A percentile compares a stretch with the other conserved stretches of the same genome.
Evolutionary conservation across 1,284 basidiomycete genomes (phyloP).

Genomic region (Cerioporus squamosus): DNA sequence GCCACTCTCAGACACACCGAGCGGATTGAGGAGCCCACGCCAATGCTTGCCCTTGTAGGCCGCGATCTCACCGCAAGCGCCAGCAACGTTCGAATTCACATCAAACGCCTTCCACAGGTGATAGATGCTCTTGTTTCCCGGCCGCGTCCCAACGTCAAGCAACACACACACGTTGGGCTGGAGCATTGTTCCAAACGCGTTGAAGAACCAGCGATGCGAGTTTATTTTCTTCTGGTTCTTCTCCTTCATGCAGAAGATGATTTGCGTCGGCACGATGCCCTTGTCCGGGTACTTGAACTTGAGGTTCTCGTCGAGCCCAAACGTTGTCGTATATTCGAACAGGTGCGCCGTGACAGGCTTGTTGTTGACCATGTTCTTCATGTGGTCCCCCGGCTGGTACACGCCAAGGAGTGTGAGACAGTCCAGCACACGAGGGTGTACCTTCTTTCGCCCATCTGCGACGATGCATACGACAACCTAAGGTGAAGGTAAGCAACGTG

Average conservation of each 20-base stretch:
- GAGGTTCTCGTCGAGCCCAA: constrained; percentile 86
- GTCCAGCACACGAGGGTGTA: constrained; percentile 94
- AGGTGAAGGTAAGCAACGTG: background rate
- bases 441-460: constrained; percentile 90
- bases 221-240: constrained; percentile 98
- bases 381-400: constrained; percentile 79
- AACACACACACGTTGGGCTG: constrained; percentile 91
- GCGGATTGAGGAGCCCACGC: constrained; percentile 80
- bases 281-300: constrained; percentile 96
- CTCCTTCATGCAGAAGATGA: constrained; percentile 93
- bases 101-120: constrained; percentile 97
- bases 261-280: constrained; percentile 92
- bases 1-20: constrained; percentile 54
- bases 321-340: constrained; percentile 95
- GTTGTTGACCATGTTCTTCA: constrained; percentile 90
- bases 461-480: constrained; percentile 96
- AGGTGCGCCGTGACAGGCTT: constrained; percentile 92
- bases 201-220: constrained; percentile 95
- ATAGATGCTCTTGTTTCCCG: constrained; percentile 85
- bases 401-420: constrained; percentile 84
- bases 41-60: constrained; percentile 91
- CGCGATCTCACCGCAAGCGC: constrained; percentile 95
- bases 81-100: constrained; percentile 89
- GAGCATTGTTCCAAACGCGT: constrained; percentile 79
- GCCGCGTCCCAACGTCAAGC: constrained; percentile 93